Evolutionary conservation across 441 rosid genomes (phyloP), one percentile per base, ranked within the genome.

Genomic region (Populus tomentosa): DNA sequence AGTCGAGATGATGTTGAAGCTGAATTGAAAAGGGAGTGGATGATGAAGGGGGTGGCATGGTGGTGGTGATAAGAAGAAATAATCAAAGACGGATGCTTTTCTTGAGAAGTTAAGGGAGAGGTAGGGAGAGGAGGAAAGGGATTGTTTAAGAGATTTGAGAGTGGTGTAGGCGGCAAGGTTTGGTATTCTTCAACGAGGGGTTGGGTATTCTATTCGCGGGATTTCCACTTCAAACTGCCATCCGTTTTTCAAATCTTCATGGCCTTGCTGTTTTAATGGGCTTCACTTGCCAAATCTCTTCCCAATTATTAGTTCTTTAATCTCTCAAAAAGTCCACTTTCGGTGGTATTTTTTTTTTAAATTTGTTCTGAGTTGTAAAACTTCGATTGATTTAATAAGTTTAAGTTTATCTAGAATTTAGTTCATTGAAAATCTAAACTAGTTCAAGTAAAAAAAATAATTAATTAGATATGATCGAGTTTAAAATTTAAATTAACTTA

Each of bases 91-190:
- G 59, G 82, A 71, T 82, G 77, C 87, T 84, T 88, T 85, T 65
- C 87, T 82, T 86, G 79, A 72, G 80, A 79, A 79, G 80, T 68
- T 67, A 82, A 82, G 87, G 80, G 73, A 83, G 83, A 86, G 89
- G 79, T 40, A 69, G 85, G 81, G 76, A 79, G 82, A 73, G 76
- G 71, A 88, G 95, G 91, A 73, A 92, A 92, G 85, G 97, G 90
- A 91, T 90, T 89, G 95, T 86, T 83, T 82, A 67, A 38, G 79
- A 83, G 78, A 81, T 33, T 42, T 70, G 59, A 74, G 30, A 69
- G 67, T 75, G 84, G 81, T 30, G 77, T 32, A 21, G 79, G 80
- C 76, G 83, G 80, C 83, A 79, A 86, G 87, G 88, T 89, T 93
- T 88, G 90, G 96, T 88, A 81, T 90, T 82, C 89, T 90, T 89